These are phyloP conservation scores for Bipolaris bicolor DNA, from an alignment of 2,329 filamentous ascomycete genomes.

Conservation along the genomic window DNA sequence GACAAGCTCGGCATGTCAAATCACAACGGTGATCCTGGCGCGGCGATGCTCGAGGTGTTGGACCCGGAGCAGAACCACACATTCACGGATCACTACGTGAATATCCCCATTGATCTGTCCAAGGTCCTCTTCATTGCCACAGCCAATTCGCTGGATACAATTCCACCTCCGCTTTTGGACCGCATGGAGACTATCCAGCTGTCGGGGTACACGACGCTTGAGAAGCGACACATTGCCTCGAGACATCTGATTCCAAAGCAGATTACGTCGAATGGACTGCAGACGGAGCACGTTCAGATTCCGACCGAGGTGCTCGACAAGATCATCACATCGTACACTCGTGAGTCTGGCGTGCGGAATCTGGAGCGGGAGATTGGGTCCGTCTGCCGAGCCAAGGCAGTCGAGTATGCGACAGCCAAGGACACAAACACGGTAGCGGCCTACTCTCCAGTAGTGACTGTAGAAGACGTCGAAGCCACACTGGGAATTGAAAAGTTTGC, in stretches of 20 bases:
- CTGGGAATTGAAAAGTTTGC: slow-evolving; percentile 93
- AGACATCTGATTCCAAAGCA: slow-evolving; percentile 97
- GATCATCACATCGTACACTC: slow-evolving; percentile 95
- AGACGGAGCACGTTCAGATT: slow-evolving; percentile 74
- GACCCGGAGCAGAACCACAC: slow-evolving; percentile 96
- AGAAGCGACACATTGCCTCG: slow-evolving; percentile 93
- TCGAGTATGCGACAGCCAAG: slow-evolving; percentile 89
- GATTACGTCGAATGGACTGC: slow-evolving; percentile 85
- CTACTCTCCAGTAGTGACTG: slow-evolving; percentile 75
- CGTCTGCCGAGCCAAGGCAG: slow-evolving; percentile 84
- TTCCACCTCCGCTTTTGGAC: slow-evolving; percentile 90
- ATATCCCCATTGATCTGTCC: slow-evolving; percentile 92
- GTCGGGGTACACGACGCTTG: slow-evolving; percentile 93
- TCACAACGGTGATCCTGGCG: slow-evolving; percentile 92
- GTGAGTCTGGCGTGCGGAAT: slow-evolving; percentile 94
- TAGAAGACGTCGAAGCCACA: slow-evolving; percentile 86
- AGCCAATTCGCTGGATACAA: slow-evolving; percentile 92
- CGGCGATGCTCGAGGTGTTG: slow-evolving; percentile 96
- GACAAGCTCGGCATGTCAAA: slow-evolving; percentile 94
- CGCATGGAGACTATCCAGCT: slow-evolving; percentile 96
- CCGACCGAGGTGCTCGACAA: slow-evolving; percentile 87
- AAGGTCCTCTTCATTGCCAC: slow-evolving; percentile 98
- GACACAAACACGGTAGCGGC: slow-evolving; percentile 68
- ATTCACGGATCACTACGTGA: slow-evolving; percentile 95
- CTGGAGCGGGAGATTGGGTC: slow-evolving; percentile 94